Base-by-base conservation (phyloP, 2,329 filamentous ascomycete genomes). In the Monosporascus sp. region DNA sequence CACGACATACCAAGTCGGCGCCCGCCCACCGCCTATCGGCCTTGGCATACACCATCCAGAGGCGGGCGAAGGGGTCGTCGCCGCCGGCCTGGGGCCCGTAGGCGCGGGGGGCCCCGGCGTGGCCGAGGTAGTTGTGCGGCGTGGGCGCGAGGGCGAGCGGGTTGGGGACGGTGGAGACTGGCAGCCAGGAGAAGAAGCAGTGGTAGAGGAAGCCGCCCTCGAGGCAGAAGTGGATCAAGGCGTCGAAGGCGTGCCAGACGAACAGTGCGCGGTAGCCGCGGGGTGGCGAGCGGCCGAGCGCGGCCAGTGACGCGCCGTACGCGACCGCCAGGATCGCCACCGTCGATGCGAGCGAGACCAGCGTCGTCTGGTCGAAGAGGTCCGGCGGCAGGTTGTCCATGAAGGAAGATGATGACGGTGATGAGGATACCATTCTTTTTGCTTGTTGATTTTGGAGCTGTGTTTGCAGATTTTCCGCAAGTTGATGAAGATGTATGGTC, bases 171-270 rank as follows among this genome's bases (percentile, higher is more conserved):
- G 64, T 55, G 22, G 66, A 64, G 15, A 71, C 56, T 5, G 72
- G 68, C 7, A 77, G 64, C 67, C 72, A 77, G 9, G 74, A 76
- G 79, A 91, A 93, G 80, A 97, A 95, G 76, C 90, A 96, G 74
- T 96, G 90, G 78, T 91, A 97, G 24, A 97, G 83, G 72, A 90
- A 97, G 65, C 85, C 87, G 51, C 90, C 92, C 74, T 97, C 93
- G 68, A 97, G 88, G 69, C 90, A 77, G 72, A 95, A 84, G 75
- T 99, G 94, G 65, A 92, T 93, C 44, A 97, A 80, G 35, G 90
- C 90, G 70, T 97, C 92, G 74, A 96, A 95, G 38, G 89, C 81
- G 75, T 97, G 92, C 93, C 93, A 97, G 73, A 95, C 82, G 79
- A 96, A 96, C 59, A 97, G 85, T 67, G 89, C 75, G 57, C 91